Evolutionary conservation across 2,329 filamentous ascomycete genomes (phyloP), one percentile per base, ranked within the genome.

Genomic region (Helotiales sp.): DNA sequence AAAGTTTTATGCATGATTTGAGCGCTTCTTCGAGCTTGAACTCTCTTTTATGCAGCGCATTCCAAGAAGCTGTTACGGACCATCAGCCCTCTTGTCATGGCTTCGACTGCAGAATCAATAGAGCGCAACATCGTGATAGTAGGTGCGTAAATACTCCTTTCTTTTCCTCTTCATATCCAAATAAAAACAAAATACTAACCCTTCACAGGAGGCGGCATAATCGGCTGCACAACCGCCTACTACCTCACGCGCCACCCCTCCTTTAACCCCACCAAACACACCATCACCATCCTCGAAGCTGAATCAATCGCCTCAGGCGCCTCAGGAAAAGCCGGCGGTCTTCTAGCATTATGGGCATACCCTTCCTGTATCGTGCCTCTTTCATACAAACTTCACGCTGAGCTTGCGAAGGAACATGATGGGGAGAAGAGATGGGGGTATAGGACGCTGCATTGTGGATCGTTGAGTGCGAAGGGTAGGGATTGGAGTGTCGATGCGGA

Each of bases 321-420:
- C 43, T 97, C 93, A 8, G 96, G 96, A 47, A 98, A 97, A 81
- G 95, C 96, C 0, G 96, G 96, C 17, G 96, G 96, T 0, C 84
- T 99, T 4, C 85, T 99, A 24, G 96, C 90, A 0, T 83, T 94
- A 17, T 98, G 95, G 93, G 96, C 95, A 0, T 97, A 97, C 76
- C 96, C 96, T 0, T 84, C 83, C 65, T 90, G 87, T 74, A 88
- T 98, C 45, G 95, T 97, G 0, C 92, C 92, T 0, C 82, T 98
- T 49, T 96, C 92, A 66, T 98, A 93, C 79, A 86, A 85, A 57
- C 83, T 98, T 17, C 96, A 98, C 76, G 86, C 88, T 37, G 88
- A 97, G 75, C 84, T 99, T 13, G 92, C 95, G n/a, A 86, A 88
- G 3, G 90, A 97, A 78, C 92, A 98, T 77, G 85, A 86, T 70